Conservation (phyloP, 1,284 basidiomycete genomes). For the Pterulicium gracile region DNA sequence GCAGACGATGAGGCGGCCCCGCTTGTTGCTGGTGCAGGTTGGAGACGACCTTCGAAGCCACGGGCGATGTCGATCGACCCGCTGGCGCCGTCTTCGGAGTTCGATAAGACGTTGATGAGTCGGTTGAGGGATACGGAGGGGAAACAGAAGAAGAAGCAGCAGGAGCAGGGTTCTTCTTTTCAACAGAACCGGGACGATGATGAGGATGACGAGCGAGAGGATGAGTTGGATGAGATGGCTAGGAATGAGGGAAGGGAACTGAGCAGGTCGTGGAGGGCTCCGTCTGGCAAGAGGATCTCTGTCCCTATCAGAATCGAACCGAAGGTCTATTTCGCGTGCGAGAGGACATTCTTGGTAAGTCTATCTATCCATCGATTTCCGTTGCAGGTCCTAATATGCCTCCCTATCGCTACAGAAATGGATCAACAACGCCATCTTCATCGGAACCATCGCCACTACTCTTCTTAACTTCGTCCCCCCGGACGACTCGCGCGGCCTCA, state of each 20-base stretch:
- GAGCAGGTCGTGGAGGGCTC: constrained; percentile 73
- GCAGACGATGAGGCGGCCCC: constrained; percentile 7
- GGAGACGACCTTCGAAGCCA: constrained; percentile 16
- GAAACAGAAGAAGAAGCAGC: constrained; percentile 22
- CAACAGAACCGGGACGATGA: constrained; percentile 16
- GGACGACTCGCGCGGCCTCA: constrained; percentile 68
- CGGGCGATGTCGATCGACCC: constrained; percentile 69
- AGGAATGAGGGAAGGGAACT: constrained; percentile 47
- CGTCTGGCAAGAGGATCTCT: constrained; percentile 82
- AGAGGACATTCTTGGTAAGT: constrained; percentile 80
- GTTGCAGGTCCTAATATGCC: constrained; percentile 8
- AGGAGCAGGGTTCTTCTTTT: constrained; percentile 5
- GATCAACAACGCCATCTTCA: constrained; percentile 86
- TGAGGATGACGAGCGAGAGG: constrained; percentile 26
- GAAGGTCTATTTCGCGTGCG: constrained; percentile 96
- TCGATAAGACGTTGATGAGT: constrained; percentile 71
- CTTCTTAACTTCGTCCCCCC: constrained; percentile 83
- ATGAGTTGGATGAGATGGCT: constrained; percentile 23
- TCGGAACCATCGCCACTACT: constrained; percentile 82
- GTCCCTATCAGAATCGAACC: constrained; percentile 94
- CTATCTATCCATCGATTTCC: constrained; percentile 8
- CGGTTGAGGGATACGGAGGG: constrained; percentile 33
- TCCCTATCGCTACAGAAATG: constrained; percentile 58
- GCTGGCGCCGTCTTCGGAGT: constrained; percentile 68
- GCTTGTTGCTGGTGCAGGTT: constrained; percentile 13